Percentiles rank a stretch among this genome's conserved stretches.
phyloP scores from a whole-genome alignment of 148 eudicot genomes.

The Diospyros kaki region DNA sequence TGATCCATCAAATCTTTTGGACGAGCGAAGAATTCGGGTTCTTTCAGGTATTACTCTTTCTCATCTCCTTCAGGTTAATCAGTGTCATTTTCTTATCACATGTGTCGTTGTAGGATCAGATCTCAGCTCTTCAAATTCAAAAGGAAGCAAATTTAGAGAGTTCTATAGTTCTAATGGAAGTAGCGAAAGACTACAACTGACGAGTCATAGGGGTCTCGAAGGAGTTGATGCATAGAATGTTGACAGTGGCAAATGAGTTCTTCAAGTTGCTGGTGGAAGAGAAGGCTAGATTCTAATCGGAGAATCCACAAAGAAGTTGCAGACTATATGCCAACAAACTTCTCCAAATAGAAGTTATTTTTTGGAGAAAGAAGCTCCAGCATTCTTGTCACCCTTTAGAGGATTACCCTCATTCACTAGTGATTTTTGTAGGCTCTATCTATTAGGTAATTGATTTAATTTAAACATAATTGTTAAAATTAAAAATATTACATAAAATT shows the following conservation, averaged over 20 bases:
- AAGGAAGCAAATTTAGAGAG: too few species aligned
- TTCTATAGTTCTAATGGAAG: too few species aligned
- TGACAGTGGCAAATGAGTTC: conserved; percentile 4
- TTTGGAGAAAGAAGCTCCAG: not conserved
- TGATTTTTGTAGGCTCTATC: too few species aligned
- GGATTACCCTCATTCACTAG: not conserved
- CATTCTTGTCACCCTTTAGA: not conserved
- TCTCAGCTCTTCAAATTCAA: too few species aligned
- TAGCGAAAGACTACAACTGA: conserved; percentile 4
- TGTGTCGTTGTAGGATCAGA: too few species aligned
- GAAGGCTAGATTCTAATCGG: not conserved
- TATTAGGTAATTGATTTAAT: too few species aligned
- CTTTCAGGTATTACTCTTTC: conserved; percentile 1
- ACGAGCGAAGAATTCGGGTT: conserved; percentile 17
- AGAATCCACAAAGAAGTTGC: not conserved
- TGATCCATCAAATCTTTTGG: not conserved
- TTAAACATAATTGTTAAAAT: too few species aligned
- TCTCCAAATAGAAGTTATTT: not conserved
- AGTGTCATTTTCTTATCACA: too few species aligned
- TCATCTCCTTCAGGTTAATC: too few species aligned
- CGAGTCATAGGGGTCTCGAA: conserved; percentile 6
- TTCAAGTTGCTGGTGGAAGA: not conserved
- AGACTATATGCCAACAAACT: not conserved
- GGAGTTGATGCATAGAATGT: not conserved
- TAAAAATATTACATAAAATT: too few species aligned